phyloP scores from a whole-genome alignment of 2,329 filamentous ascomycete species.

The Ophiostoma triangulosporum region DNA sequence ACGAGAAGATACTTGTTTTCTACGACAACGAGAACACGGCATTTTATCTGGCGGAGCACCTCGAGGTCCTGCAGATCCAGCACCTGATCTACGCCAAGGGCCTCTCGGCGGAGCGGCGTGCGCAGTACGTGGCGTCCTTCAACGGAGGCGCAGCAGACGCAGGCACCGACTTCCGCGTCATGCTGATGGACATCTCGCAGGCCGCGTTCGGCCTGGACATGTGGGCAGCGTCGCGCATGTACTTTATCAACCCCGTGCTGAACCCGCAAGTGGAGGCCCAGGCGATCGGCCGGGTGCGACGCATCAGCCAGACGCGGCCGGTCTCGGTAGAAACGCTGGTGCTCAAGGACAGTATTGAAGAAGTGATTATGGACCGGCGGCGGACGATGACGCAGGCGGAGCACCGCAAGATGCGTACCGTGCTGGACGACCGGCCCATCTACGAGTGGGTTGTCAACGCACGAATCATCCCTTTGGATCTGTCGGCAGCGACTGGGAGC shows the following conservation, averaged over 20 bases:
- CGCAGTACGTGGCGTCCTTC: conserved; percentile 68
- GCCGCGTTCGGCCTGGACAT: conserved; percentile 83
- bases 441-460: conserved; percentile 45
- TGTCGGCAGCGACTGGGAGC: background rate
- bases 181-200: conserved; percentile 84
- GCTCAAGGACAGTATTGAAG: conserved; percentile 66
- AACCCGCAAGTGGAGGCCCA: conserved; percentile 78
- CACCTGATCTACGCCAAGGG: conserved; percentile 55
- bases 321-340: conserved; percentile 82
- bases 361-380: conserved; percentile 63
- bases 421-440: conserved; percentile 44
- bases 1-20: conserved; percentile 84
- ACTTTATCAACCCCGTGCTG: conserved; percentile 80
- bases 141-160: conserved; percentile 35
- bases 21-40: conserved; percentile 82
- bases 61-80: conserved; percentile 56
- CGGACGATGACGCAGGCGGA: conserved; percentile 60
- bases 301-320: conserved; percentile 68
- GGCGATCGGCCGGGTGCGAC: conserved; percentile 77
- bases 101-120: conserved; percentile 46
- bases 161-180: conserved; percentile 45
- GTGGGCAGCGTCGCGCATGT: conserved; percentile 68
- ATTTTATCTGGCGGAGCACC: conserved; percentile 68
- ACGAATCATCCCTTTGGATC: conserved; percentile 27
- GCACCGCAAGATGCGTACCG: conserved; percentile 39